Evolutionary conservation across 2,329 filamentous ascomycete species (phyloP).

Genomic region (Thyridium curvatum): DNA sequence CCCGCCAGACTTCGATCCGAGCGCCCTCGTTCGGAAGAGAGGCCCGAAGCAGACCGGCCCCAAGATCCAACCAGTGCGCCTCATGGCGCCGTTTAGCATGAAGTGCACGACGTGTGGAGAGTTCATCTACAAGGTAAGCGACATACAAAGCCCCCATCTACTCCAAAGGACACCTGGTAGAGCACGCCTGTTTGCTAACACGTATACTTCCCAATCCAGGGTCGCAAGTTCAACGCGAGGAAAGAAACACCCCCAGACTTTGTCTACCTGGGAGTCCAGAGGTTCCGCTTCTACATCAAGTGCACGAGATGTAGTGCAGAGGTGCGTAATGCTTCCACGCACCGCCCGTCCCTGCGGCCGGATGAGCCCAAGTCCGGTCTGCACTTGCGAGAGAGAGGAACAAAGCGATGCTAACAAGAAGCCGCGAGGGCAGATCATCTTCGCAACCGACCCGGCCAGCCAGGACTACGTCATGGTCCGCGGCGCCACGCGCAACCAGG

Average conservation of each 20-base stretch:
- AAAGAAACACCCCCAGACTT: constrained; percentile 88
- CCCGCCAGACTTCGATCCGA: constrained; percentile 76
- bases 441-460: constrained; percentile 91
- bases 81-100: constrained; percentile 87
- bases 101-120: constrained; percentile 45
- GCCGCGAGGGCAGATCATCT: constrained; percentile 94
- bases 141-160: constrained; percentile 41
- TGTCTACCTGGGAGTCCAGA: constrained; percentile 81
- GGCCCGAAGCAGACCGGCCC: constrained; percentile 68
- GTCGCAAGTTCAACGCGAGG: constrained; percentile 89
- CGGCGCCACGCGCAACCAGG: constrained; percentile 88
- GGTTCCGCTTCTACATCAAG: constrained; percentile 85
- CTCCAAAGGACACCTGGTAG: neutral
- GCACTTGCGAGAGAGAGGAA: too few relatives aligned
- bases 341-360: too few relatives aligned
- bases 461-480: constrained; percentile 71
- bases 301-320: constrained; percentile 73
- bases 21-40: constrained; percentile 64
- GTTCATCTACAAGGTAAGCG: constrained; percentile 15
- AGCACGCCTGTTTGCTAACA: too few relatives aligned
- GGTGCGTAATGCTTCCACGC: too few relatives aligned
- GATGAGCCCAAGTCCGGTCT: too few relatives aligned
- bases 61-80: constrained; percentile 76
- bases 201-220: constrained; percentile 55
- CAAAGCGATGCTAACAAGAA: too few relatives aligned